Evolutionary conservation across 1,284 basidiomycete species (phyloP).

Genomic region (Lentinus polychrous): DNA sequence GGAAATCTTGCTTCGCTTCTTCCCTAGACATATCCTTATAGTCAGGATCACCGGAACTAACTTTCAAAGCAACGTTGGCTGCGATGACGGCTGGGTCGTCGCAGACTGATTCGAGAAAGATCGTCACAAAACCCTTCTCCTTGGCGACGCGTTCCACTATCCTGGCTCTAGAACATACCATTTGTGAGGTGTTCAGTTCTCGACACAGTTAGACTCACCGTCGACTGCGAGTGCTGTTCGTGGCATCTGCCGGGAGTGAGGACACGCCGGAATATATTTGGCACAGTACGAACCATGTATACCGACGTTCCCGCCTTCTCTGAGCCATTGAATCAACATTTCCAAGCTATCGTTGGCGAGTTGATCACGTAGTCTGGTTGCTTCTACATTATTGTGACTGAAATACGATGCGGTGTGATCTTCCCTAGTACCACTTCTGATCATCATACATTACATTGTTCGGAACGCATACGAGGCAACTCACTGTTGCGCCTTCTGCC

Average conservation of each 20-base stretch:
- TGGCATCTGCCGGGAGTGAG: slow-evolving; percentile 63
- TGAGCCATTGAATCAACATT: slow-evolving; percentile 92
- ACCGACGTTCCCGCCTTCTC: slow-evolving; percentile 93
- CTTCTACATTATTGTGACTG: slow-evolving; percentile 80
- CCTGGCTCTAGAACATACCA: slow-evolving; percentile 48
- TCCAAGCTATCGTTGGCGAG: slow-evolving; percentile 92
- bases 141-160: slow-evolving; percentile 78
- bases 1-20: slow-evolving; percentile 85
- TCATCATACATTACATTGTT: not conserved
- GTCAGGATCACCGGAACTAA: slow-evolving; percentile 94
- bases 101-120: slow-evolving; percentile 94
- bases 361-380: slow-evolving; percentile 72
- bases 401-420: slow-evolving; percentile 94
- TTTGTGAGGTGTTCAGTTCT: not conserved
- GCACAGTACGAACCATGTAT: slow-evolving; percentile 70
- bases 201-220: slow-evolving; percentile 36
- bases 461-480: slow-evolving; percentile 18
- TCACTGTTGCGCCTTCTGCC: slow-evolving; percentile 67
- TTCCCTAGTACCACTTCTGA: slow-evolving; percentile 72
- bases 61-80: slow-evolving; percentile 94
- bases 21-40: slow-evolving; percentile 88
- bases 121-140: slow-evolving; percentile 85
- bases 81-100: slow-evolving; percentile 93
- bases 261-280: not conserved
- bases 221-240: slow-evolving; percentile 80